These are phyloP conservation scores for Nicotiana undulata DNA, from an alignment of 257 asterid genomes.

Conservation along the genomic window DNA sequence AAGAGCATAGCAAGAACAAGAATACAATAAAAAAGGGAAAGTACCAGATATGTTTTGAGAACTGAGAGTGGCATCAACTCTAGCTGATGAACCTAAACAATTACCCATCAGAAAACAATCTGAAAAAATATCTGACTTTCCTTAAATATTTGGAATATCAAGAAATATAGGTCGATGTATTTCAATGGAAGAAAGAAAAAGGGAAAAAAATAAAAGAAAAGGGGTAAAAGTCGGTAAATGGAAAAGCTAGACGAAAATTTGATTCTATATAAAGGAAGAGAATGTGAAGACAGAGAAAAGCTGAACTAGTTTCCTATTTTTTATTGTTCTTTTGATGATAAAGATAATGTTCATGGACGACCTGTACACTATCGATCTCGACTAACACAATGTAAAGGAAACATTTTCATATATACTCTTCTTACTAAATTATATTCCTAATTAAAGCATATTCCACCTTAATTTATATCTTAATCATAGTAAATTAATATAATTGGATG, in stretches of 20 bases:
- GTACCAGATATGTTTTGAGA: slow-evolving; percentile 42
- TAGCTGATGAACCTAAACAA: slow-evolving; percentile 65
- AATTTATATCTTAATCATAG: no score
- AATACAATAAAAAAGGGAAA: neutral
- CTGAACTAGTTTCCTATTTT: slow-evolving; percentile 1
- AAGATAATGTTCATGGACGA: neutral
- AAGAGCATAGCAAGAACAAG: neutral
- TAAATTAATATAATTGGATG: no score
- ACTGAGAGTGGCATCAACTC: slow-evolving; percentile 69
- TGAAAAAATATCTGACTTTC: no score
- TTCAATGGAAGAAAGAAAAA: no score
- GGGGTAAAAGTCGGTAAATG: neutral
- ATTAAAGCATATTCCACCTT: no score
- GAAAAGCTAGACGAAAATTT: slow-evolving; percentile 14
- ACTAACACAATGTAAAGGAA: no score
- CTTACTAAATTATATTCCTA: no score
- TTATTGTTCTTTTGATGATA: neutral
- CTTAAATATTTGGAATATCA: no score
- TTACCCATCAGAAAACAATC: slow-evolving; percentile 47
- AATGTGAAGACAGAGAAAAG: slow-evolving; percentile 21
- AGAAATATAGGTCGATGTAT: no score
- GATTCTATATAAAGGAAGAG: slow-evolving; percentile 19
- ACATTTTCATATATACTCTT: no score
- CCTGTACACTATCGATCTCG: no score
- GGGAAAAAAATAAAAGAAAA: no score